Base-by-base conservation (phyloP, 768 basidiomycete species). In the Pisolithus marmoratus region DNA sequence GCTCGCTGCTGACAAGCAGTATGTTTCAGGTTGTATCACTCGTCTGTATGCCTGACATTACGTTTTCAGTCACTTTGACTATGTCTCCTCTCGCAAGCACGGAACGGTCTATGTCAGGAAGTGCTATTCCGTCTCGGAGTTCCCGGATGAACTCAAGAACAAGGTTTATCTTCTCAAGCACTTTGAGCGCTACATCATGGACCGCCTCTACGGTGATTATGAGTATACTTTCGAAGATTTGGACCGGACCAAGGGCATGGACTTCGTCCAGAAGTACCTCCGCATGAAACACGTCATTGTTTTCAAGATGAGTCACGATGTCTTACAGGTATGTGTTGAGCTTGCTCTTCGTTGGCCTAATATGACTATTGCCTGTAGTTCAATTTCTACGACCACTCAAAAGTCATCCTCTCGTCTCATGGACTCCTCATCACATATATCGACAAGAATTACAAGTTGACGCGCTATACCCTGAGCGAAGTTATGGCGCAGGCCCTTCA, bases 371-470 rank as follows among this genome's bases (percentile, higher is more conserved):
- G 47, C 22, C 46, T 43, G 2, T 64, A 98, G 95, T 97, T 97
- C 80, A 99, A 98, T 75, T 98, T 97, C 68, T 91, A 90, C 68
- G 96, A 98, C 71, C 96, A 99, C 72, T 87, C 90, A 38, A 98
- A 99, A 68, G 72, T 98, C 54, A 84, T 99, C 52, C 74, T 99
- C 47, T 91, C 92, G 17, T 82, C 84, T 1, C 75, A 84, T 24
- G 94, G 90, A 3, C 74, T 85, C 12, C 69, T 84, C 14, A 76
- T 98, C 46, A 91, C 93, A 3, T 85, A 94, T 68, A 94, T 97
- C 61, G 91, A 94, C 78, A 92, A 91, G 75, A 79, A 84, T 60
- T 89, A 92, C 72, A 76, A 77, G 50, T 70, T 94, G 65, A 83
- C 84, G 40, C 82, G 84, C 38, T 87, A 82, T 76, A 77, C 82